Evolutionary conservation across 2,329 filamentous ascomycete species (phyloP), one percentile per base, ranked within the genome.

Genomic region (Gremmenia infestans): DNA sequence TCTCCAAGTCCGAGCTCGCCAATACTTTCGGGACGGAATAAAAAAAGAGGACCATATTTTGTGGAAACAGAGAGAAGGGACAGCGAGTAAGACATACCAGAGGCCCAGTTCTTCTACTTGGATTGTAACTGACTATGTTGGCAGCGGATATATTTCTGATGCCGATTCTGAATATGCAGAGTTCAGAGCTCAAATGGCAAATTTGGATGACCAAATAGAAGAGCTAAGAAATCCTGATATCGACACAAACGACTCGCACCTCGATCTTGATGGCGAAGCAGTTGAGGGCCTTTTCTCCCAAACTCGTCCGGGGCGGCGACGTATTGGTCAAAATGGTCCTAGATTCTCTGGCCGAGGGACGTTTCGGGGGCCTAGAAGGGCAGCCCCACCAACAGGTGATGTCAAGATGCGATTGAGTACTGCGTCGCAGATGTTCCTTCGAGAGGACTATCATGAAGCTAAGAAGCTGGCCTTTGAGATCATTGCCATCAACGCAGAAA

Each of bases 351-450:
- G 53, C 19, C 51, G 48, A 52, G 56, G 61, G 8, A 48, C 37
- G 15, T 55, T 63, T 36, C 68, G 70, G 63, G 74, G 75, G 15
- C 73, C 74, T 48, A 72, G 72, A 28, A 83, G 85, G 67, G 80
- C 83, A 23, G 84, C 82, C 8, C 86, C 89, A 67, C 86, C 85
- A 15, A 82, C 85, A 46, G 83, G 80, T 42, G 85, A 91, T 63
- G 89, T 91, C 69, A 89, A 86, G 65, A 76, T 81, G 42, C 76
- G 86, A 43, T 77, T 91, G 49, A 79, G 81, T 48, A 77, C 81
- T 65, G 88, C 89, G 3, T 88, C 85, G 56, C 78, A 85, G 57
- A 82, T 84, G 4, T 91, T 86, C 66, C 76, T 90, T 56, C 75
- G 79, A 9, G 76, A 79, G 25, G 77, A 86, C 19, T 84, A 86